Evolutionary conservation across 306 rosid genomes (phyloP).

Genomic region (Ammopiptanthus mongolicus): DNA sequence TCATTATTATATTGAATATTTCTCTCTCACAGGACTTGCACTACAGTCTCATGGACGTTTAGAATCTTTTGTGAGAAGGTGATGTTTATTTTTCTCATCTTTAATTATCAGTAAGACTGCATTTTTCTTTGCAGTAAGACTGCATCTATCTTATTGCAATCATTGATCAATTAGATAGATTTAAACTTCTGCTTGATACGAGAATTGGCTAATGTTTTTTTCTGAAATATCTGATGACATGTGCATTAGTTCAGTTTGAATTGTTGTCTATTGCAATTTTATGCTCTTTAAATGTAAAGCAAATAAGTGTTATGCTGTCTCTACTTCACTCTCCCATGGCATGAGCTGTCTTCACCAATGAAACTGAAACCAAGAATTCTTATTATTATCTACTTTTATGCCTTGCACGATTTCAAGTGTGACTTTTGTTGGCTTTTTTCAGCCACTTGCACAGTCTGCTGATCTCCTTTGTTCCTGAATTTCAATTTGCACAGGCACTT

Average conservation of each 20-base stretch:
- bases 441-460: constrained; percentile 4
- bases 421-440: neutral
- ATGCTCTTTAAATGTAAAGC: neutral
- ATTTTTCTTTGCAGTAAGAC: neutral
- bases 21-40: constrained; percentile 68
- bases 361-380: constrained; percentile 11
- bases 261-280: neutral
- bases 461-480: constrained; percentile 13
- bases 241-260: constrained; percentile 14
- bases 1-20: constrained; percentile 18
- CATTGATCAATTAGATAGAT: no score
- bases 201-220: neutral
- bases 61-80: constrained; percentile 90
- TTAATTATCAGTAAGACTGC: neutral
- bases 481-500: constrained; percentile 55
- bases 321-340: neutral
- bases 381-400: constrained; percentile 7
- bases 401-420: constrained; percentile 11
- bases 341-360: neutral
- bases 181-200: no score
- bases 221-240: neutral
- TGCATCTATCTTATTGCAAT: constrained; percentile 7
- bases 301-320: neutral
- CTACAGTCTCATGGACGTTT: constrained; percentile 90
- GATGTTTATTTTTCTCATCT: constrained; percentile 14